Evolutionary conservation across 2,329 filamentous ascomycete species (phyloP), one percentile per base, ranked within the genome.

Genomic region (Coleophoma cylindrospora): DNA sequence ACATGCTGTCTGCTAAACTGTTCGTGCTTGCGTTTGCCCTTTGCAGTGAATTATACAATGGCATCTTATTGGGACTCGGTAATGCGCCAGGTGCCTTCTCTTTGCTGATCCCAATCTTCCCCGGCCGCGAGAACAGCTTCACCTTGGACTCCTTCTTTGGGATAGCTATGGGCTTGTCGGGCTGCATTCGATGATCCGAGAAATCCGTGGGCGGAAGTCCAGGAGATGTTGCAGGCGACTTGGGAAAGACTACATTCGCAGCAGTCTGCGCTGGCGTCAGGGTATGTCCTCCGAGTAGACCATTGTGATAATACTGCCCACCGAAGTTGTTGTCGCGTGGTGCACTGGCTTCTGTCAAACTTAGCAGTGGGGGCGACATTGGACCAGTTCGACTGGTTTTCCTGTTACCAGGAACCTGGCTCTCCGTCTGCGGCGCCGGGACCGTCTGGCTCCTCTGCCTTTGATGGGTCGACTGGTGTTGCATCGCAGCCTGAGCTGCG

Each of bases 101-200:
- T 64, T 87, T 89, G 15, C 71, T 73, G 50, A 83, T 81, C 46
- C 80, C 79, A 50, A 90, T 87, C 68, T 86, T 90, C 62, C 86
- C 86, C 0, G 87, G 87, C 46, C 88, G 80, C 7, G 85, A 89
- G 64, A 91, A 91, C 27, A 92, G 74, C 71, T 92, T 92, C 65
- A 89, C 86, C 69, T 90, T 91, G 54, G 83, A 83, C 67, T 89
- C 88, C 60, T 89, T 84, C 27, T 79, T 74, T 27, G 27, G 27
- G 6, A 27, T 27, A 59, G 81, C 80, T 33, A 66, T 61, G 57
- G 77, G 76, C 65, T 87, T 84, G 57, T 87, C 83, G 2, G 74
- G 69, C 41, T 71, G 60, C 9, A 65, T 47, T 13, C 57, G 51
- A 46, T 48, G 44, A 36, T 58, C 57, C 14, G 64, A 19, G 68